phyloP scores from a whole-genome alignment of 805 yeast species.

The Wickerhamomyces silvicola region DNA sequence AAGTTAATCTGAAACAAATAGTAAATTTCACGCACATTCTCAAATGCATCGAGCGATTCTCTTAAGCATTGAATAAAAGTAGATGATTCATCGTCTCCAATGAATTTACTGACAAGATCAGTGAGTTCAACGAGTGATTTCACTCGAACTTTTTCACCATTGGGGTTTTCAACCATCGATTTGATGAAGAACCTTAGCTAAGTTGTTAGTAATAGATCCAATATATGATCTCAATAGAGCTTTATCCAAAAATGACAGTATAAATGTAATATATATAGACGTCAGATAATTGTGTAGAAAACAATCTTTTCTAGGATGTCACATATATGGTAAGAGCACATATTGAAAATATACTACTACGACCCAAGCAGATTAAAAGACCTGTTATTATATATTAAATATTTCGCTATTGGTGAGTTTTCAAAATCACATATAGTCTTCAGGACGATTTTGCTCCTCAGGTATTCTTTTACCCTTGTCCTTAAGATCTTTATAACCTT shows the following conservation, averaged over 20 bases:
- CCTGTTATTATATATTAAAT: background rate
- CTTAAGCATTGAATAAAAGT: conserved; percentile 4
- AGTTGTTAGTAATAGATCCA: too few species aligned
- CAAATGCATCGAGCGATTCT: conserved; percentile 11
- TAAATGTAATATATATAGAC: too few species aligned
- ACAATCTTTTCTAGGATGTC: too few species aligned
- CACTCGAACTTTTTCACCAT: background rate
- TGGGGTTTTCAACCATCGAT: background rate
- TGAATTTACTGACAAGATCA: conserved; percentile 5
- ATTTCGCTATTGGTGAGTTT: background rate
- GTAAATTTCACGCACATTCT: conserved; percentile 1
- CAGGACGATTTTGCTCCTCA: conserved; percentile 21
- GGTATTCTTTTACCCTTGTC: conserved; percentile 18
- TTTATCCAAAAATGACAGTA: too few species aligned
- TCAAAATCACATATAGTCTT: conserved; percentile 17
- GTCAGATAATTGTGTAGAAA: too few species aligned
- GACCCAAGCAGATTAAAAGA: background rate
- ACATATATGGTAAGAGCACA: too few species aligned
- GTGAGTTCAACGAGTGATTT: background rate
- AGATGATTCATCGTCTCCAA: conserved; percentile 4
- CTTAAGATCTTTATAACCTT: conserved; percentile 14
- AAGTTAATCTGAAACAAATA: background rate
- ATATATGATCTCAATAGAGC: too few species aligned
- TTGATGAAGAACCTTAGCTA: too few species aligned
- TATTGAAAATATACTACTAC: background rate